Evolutionary conservation across 129 eudicot species (phyloP).

Genomic region (Helianthus tuberosus): DNA sequence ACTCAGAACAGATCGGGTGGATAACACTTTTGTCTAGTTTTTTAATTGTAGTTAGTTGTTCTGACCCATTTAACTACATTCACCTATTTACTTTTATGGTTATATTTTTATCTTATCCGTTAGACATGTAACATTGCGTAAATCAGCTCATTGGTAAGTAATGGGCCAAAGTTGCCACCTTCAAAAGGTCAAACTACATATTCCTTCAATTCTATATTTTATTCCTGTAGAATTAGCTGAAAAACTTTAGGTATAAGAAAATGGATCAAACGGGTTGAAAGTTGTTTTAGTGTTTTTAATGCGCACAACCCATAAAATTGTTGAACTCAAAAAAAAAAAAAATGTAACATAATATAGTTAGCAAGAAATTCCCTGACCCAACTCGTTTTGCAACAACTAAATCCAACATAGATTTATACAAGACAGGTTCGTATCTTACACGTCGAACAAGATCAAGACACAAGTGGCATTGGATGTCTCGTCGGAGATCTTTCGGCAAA

Average conservation of each 20-base stretch:
- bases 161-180: not conserved
- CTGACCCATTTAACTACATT: not conserved
- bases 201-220: not conserved
- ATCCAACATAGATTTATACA: not conserved
- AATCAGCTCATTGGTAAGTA: not conserved
- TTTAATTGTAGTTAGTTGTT: too few species aligned
- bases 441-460: slow-evolving; percentile 92
- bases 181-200: not conserved
- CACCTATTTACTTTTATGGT: not conserved
- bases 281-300: not conserved
- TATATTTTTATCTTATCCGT: not conserved
- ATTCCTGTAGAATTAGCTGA: not conserved
- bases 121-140: not conserved
- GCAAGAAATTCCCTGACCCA: not conserved
- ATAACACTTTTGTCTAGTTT: too few species aligned
- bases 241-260: not conserved
- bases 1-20: too few species aligned
- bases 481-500: slow-evolving; percentile 79
- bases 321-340: not conserved
- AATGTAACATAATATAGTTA: not conserved
- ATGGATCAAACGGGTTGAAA: slow-evolving; percentile 1
- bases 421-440: slow-evolving; percentile 51
- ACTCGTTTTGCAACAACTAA: not conserved
- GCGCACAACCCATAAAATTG: not conserved
- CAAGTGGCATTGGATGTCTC: slow-evolving; percentile 87